Evolutionary conservation across 2,329 filamentous ascomycete genomes (phyloP).

Genomic region (Colletotrichum endophyticum): DNA sequence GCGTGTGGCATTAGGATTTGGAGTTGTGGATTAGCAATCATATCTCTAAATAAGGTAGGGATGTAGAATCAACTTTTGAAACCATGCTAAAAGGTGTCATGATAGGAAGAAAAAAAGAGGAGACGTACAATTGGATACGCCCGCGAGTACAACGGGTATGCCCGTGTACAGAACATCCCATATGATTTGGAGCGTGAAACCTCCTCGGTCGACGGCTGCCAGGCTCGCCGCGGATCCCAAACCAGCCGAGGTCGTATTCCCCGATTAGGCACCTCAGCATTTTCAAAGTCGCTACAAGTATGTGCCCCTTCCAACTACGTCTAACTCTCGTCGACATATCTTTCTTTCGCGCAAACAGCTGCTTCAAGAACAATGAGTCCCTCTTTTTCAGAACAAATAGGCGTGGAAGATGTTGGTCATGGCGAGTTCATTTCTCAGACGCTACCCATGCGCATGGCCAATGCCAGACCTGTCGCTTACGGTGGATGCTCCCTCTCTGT

Average conservation of each 20-base stretch:
- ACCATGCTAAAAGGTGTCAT: too few relatives aligned
- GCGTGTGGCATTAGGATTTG: too few relatives aligned
- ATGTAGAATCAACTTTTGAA: too few relatives aligned
- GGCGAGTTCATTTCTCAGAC: not conserved
- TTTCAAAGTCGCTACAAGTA: not conserved
- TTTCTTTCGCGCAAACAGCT: not conserved
- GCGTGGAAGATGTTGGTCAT: not conserved
- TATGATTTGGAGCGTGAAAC: too few relatives aligned
- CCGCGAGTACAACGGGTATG: too few relatives aligned
- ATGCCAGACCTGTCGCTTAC: not conserved
- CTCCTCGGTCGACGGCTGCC: too few relatives aligned
- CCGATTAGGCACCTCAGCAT: not conserved
- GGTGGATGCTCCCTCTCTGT: not conserved
- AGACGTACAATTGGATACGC: too few relatives aligned
- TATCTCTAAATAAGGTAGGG: too few relatives aligned
- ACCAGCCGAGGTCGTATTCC: not conserved
- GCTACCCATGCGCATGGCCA: not conserved
- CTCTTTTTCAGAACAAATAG: not conserved
- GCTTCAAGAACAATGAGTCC: not conserved
- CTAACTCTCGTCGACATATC: accelerated
- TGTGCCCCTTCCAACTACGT: not conserved
- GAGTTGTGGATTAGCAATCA: too few relatives aligned
- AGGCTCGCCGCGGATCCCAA: too few relatives aligned
- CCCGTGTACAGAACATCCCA: too few relatives aligned
- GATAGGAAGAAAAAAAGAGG: too few relatives aligned